Base-by-base conservation (phyloP, 2,329 filamentous ascomycete genomes). In the Paracoccidioides lutzii region DNA sequence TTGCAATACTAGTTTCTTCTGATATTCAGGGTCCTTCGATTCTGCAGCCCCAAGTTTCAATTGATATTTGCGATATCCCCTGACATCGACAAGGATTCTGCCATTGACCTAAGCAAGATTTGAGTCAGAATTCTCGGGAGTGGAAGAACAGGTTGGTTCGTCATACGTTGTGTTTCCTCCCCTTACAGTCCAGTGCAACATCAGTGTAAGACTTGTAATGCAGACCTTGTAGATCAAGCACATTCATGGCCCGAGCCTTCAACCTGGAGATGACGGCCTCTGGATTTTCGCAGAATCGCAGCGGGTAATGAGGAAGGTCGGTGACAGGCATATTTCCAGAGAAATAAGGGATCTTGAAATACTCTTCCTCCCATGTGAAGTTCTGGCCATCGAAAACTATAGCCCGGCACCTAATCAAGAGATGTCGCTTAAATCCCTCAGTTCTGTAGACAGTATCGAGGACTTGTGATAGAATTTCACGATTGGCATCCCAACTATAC, bases 51-150 rank as follows among this genome's bases (percentile, higher is more conserved):
- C 15, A 5, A 10, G 6, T 50, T 67, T 61, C 2, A 70, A 63
- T 38, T 73, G 66, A 58, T 74, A 69, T 60, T 73, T 75, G 58
- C 73, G 72, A 62, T 71, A 75, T 5, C 75, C 73, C 6, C 67
- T 59, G 5, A 72, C 67, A 44, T 76, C 73, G 44, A 75, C 61
- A 14, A 76, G 65, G 32, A 75, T 64, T 41, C 70, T 63, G 1
- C 73, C 67, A 50, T 76, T 69, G 32, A 75, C 71, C 22, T 74
- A 70, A 61, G 71, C 67, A 54, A 66, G 68, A 53, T 64, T 59
- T 8, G 30, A 40, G 32, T 61, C 1, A 22, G 9, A 6, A 12
- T 50, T 50, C 33, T 6, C 15, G 9, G 8, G 28, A n/a, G 43
- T 12, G 3, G 12, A 22, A 22, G 35, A 14, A 22, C 7, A 38